Base-by-base conservation (phyloP, 148 eudicot genomes). In the Silene uniflora region DNA sequence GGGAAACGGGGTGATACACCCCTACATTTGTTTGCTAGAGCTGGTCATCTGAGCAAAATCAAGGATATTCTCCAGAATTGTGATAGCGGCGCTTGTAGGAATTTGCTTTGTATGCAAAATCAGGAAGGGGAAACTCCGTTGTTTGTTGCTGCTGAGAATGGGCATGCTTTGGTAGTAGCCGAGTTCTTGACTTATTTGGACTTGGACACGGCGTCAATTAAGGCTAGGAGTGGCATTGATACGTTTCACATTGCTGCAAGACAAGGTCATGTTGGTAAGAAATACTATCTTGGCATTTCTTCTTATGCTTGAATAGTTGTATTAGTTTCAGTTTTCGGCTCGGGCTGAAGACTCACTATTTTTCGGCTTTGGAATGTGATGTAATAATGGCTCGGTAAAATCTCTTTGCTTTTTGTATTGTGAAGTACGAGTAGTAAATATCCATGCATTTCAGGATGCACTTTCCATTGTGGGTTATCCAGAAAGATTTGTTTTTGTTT, bases 211-310 rank as follows among this genome's bases (percentile, higher is more conserved):
- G 97, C 98, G 3, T 92, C 97, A 5, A 84, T 88, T 56, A 84
- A 80, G 10, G 91, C 99, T 56, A 87, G 82, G 76, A 93, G 87
- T 77, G 97, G 98, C 54, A 87, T 73, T 78, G 99, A 95, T 81
- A 85, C 99, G 3, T 89, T 92, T 84, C 99, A 95, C 80, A 83
- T 95, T 71, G 96, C 97, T 72, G 93, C 98, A 11, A 88, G 89
- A 82, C 90, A 88, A 77, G 99, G 99, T 63, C 94, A 95, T 87
- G 76, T 89, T 78, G 99, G 99, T 95, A 84, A 85, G 84, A 47
- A 11, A 67, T 61, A 72, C 79, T 75, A 46, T 80, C 11, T n/a
- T 60, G 42, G 14, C n/a, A 42, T 56, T 67, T 23, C 3, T 66
- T 75, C 56, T 67, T 14, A 27, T 66, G 72, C 29, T 39, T 10